phyloP scores from a whole-genome alignment of 2,329 filamentous ascomycete genomes.

The Exophiala phaeomuriformis region DNA sequence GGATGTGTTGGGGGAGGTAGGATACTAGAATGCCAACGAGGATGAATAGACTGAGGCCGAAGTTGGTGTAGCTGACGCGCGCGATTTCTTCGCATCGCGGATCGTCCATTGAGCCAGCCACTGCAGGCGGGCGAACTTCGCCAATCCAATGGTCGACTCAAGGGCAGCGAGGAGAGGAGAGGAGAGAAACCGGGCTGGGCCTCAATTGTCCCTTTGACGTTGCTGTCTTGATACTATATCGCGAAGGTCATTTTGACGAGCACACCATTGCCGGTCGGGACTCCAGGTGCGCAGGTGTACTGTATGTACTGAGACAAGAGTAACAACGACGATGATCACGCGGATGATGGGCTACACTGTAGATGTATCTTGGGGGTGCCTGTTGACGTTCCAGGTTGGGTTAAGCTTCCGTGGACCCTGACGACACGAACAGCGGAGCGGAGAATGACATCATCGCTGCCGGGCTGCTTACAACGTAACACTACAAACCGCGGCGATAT shows the following conservation, averaged over 20 bases:
- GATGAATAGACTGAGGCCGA: slow-evolving; percentile 48
- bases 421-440: not conserved
- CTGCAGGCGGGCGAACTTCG: not conserved
- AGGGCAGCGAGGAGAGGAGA: no score
- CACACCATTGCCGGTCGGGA: no score
- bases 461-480: no score
- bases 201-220: no score
- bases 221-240: not conserved
- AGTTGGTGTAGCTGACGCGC: slow-evolving; percentile 25
- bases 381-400: slow-evolving; percentile 3
- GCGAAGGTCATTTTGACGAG: not conserved
- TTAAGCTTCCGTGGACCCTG: slow-evolving; percentile 1
- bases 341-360: no score
- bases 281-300: no score
- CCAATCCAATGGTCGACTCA: not conserved
- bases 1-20: slow-evolving; percentile 88
- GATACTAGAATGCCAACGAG: slow-evolving; percentile 82
- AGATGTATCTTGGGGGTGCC: no score
- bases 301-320: not conserved
- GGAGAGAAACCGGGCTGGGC: no score
- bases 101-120: slow-evolving; percentile 6
- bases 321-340: no score
- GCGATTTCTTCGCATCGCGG: slow-evolving; percentile 22
- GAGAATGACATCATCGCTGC: not conserved
- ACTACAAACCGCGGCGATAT: no score